phyloP scores from a whole-genome alignment of 495 filamentous ascomycete species.

The Hypoxylon intermedium region DNA sequence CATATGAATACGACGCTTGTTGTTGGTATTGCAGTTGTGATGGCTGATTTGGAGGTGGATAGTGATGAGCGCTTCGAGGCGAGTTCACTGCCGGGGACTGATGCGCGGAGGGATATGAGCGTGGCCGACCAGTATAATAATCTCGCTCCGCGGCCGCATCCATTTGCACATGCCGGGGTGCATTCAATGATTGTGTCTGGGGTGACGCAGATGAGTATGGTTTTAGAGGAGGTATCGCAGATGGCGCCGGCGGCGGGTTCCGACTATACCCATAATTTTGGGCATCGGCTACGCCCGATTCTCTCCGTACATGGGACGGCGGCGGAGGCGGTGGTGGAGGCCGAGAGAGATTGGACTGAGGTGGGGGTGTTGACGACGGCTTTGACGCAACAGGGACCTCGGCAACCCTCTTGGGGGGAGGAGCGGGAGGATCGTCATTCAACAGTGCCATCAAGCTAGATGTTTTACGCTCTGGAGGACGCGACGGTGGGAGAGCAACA shows the following conservation, averaged over 20 bases:
- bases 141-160: slow-evolving; percentile 49
- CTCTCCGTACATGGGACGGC: slow-evolving; percentile 46
- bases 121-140: slow-evolving; percentile 48
- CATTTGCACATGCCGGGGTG: slow-evolving; percentile 46
- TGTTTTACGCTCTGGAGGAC: slow-evolving; percentile 51
- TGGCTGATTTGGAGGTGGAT: slow-evolving; percentile 44
- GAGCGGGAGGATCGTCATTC: slow-evolving; percentile 55
- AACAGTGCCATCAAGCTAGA: slow-evolving; percentile 59
- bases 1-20: slow-evolving; percentile 43
- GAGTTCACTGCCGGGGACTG: slow-evolving; percentile 45
- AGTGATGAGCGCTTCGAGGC: slow-evolving; percentile 50
- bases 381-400: slow-evolving; percentile 48
- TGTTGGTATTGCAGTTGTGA: slow-evolving; percentile 42
- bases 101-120: slow-evolving; percentile 45
- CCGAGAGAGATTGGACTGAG: slow-evolving; percentile 47
- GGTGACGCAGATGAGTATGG: slow-evolving; percentile 54
- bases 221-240: slow-evolving; percentile 57
- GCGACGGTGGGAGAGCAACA: slow-evolving; percentile 40
- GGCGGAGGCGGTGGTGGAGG: slow-evolving; percentile 45
- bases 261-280: slow-evolving; percentile 48
- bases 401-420: slow-evolving; percentile 47
- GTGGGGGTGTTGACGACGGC: slow-evolving; percentile 54
- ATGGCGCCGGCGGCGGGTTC: slow-evolving; percentile 43
- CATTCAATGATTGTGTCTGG: slow-evolving; percentile 47
- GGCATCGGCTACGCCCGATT: slow-evolving; percentile 39